Evolutionary conservation across 208 protist genomes (phyloP), one percentile per base, ranked within the genome.

Genomic region (Naegleria fowleri): DNA sequence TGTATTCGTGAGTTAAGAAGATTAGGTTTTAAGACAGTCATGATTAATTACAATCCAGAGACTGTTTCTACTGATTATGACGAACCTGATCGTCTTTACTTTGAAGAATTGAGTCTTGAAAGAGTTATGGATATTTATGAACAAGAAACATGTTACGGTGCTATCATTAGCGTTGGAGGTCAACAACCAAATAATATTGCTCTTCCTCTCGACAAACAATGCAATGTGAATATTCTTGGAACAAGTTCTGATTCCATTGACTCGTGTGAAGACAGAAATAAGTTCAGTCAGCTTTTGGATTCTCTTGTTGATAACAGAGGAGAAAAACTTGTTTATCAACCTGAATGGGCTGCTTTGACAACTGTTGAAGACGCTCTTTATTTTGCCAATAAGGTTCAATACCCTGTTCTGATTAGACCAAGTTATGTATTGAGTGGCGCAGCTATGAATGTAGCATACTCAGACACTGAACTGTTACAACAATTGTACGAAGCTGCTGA

Each of bases 1-100:
- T 97, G 98, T 90, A 95, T 98, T 29, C 94, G 97, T 85, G 97
- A 98, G 91, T 95, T 99, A 86, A 94, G 96, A 43, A 94, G 95
- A 39, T 93, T 99, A 36, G 98, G 97, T 52, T 94, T 97, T 92
- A 96, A 97, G 91, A 97, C 98, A 11, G 98, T 99, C 91, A 97
- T 99, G 94, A 98, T 99, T 93, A 99, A 99, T 96, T 99, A 98
- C 95, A 99, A 99, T 95, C 98, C 98, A 38, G 98, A 99, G 93
- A 99, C 98, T 19, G 98, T 99, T n/a, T 98, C 96, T 25, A 99
- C 98, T 43, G 98, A 99, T 95, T 99, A 98, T 94, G 98, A 98
- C 94, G 97, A 98, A 94, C 97, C 95, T 93, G 97, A 99, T 93
- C 96, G 98, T 19, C 95, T 99, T 15, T 99, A 99, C 95, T 99